These are phyloP conservation scores for Magnusiomyces magnusii DNA, from an alignment of 1,139 yeast genomes.

Conservation along the genomic window DNA sequence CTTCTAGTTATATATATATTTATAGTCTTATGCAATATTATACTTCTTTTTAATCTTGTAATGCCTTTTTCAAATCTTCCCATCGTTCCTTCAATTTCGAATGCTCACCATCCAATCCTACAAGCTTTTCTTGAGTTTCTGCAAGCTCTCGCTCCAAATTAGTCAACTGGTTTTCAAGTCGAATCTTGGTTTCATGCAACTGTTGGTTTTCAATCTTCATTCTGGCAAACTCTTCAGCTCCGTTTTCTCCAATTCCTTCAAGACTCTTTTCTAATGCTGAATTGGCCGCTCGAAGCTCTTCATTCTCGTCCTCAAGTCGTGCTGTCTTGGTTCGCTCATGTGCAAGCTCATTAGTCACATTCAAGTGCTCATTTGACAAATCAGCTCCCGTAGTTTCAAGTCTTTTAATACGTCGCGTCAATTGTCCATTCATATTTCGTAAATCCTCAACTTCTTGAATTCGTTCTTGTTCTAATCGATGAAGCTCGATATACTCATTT, in stretches of 20 bases:
- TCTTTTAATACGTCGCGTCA: slow-evolving; percentile 66
- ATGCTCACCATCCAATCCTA: slow-evolving; percentile 16
- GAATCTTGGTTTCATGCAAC: slow-evolving; percentile 31
- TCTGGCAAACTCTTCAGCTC: slow-evolving; percentile 29
- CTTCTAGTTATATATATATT: too few species aligned
- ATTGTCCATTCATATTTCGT: slow-evolving; percentile 57
- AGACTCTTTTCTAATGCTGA: slow-evolving; percentile 38
- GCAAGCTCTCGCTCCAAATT: slow-evolving; percentile 31
- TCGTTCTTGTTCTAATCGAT: slow-evolving; percentile 58
- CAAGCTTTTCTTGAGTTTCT: slow-evolving; percentile 23
- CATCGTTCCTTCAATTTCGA: slow-evolving; percentile 25
- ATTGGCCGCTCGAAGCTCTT: slow-evolving; percentile 47
- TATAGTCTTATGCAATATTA: too few species aligned
- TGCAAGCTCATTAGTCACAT: slow-evolving; percentile 67
- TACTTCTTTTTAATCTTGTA: slow-evolving; percentile 32
- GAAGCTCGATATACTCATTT: slow-evolving; percentile 67
- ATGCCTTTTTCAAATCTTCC: slow-evolving; percentile 28
- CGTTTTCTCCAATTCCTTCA: slow-evolving; percentile 12
- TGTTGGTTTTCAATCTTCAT: slow-evolving; percentile 43
- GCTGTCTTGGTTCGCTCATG: slow-evolving; percentile 56
- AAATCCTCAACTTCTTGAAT: slow-evolving; percentile 61
- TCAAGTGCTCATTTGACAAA: slow-evolving; percentile 73
- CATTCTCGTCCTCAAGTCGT: slow-evolving; percentile 58
- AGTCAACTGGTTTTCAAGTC: slow-evolving; percentile 30
- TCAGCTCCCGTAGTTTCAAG: slow-evolving; percentile 62